A percentile compares a stretch with the other conserved stretches of the same genome.
phyloP scores from a whole-genome alignment of 208 protist species.

The Strigomonas galati region DNA sequence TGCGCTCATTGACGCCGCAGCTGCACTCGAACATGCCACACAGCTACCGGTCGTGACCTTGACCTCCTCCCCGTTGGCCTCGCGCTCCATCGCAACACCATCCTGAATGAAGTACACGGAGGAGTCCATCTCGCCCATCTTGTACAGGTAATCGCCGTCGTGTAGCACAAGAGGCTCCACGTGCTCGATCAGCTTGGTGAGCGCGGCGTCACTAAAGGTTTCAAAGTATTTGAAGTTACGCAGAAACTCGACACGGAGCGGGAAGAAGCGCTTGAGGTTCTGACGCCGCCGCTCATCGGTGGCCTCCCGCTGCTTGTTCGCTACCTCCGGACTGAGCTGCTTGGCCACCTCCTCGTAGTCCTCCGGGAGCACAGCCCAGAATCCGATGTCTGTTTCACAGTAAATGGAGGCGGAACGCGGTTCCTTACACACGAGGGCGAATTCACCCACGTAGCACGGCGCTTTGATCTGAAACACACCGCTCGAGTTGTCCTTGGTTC shows the following conservation, averaged over 20 bases:
- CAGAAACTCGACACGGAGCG: conserved; percentile 67
- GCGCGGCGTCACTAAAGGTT: conserved; percentile 53
- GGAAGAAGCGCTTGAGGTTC: conserved; percentile 83
- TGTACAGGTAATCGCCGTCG: conserved; percentile 71
- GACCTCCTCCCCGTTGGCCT: conserved; percentile 31
- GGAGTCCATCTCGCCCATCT: conserved; percentile 56
- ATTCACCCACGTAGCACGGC: conserved; percentile 87
- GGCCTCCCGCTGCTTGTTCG: conserved; percentile 78
- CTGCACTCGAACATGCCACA: conserved; percentile 88
- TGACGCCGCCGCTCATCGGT: conserved; percentile 78
- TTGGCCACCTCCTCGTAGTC: conserved; percentile 79
- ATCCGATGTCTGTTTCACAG: conserved; percentile 82
- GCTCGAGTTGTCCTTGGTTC: conserved; percentile 71
- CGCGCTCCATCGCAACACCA: conserved; percentile 53
- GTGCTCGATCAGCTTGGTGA: conserved; percentile 51
- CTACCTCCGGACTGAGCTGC: conserved; percentile 65
- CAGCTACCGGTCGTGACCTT: conserved; percentile 61
- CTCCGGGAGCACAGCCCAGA: conserved; percentile 74
- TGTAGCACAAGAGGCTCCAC: conserved; percentile 85
- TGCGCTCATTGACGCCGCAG: conserved; percentile 80
- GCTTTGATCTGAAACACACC: conserved; percentile 65
- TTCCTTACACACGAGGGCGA: conserved; percentile 87
- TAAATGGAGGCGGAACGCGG: conserved; percentile 80
- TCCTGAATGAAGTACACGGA: conserved; percentile 86
- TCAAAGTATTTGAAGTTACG: conserved; percentile 79